Percentiles rank a stretch among this genome's conserved stretches.
phyloP scores from a whole-genome alignment of 116 monocot species.

The Papilionanthe hybrid region DNA sequence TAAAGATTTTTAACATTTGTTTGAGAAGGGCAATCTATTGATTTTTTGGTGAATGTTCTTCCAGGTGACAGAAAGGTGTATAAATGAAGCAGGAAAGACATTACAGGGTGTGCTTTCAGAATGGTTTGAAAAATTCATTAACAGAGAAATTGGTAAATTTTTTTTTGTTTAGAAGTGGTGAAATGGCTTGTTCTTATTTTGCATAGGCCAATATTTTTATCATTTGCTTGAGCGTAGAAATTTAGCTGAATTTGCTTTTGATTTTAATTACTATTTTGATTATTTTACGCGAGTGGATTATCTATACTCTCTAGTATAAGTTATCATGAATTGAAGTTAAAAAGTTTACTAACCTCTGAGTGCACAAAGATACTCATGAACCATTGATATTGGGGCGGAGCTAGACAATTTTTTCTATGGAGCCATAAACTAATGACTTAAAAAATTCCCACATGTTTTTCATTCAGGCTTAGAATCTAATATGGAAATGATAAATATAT shows the following conservation, averaged over 20 bases:
- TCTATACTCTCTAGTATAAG: neutral
- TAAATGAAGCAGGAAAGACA: constrained; percentile 64
- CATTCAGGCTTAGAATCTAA: too few relatives aligned
- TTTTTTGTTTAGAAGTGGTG: neutral
- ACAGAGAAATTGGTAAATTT: constrained; percentile 73
- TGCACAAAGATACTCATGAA: too few relatives aligned
- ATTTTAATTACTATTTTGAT: neutral
- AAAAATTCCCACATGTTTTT: too few relatives aligned
- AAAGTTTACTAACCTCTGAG: too few relatives aligned
- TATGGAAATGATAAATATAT: too few relatives aligned
- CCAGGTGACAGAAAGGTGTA: constrained; percentile 79
- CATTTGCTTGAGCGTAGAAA: neutral
- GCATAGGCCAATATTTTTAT: neutral
- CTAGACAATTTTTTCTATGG: too few relatives aligned
- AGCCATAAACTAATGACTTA: too few relatives aligned
- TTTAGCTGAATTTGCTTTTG: neutral
- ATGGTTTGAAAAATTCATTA: constrained; percentile 64
- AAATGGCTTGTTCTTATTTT: neutral
- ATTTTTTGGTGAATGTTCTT: constrained; percentile 8
- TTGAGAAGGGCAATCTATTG: constrained; percentile 4
- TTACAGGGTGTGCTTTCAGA: constrained; percentile 68
- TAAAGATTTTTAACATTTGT: constrained; percentile 3
- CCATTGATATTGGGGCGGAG: too few relatives aligned
- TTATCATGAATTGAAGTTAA: too few relatives aligned
- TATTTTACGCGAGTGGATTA: neutral